These are phyloP conservation scores for Pichia sp. DNA, from an alignment of 1,139 yeast species.

Conservation along the genomic window DNA sequence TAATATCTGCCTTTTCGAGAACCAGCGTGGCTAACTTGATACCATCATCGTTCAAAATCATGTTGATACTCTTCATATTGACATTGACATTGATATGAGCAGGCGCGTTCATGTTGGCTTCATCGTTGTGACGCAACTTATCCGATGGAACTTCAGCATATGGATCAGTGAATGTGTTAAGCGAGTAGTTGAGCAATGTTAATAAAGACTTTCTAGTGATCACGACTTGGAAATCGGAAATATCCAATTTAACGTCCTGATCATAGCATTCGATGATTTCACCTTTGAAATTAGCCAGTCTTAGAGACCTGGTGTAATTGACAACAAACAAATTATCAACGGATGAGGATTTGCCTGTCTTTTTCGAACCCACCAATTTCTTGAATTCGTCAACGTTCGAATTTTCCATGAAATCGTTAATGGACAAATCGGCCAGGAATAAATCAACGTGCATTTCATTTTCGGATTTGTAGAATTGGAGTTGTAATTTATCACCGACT, in stretches of 20 bases:
- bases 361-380: conserved; percentile 68
- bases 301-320: conserved; percentile 54
- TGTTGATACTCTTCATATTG: conserved; percentile 68
- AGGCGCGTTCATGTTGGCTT: conserved; percentile 57
- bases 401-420: conserved; percentile 74
- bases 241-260: conserved; percentile 68
- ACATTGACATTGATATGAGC: conserved; percentile 71
- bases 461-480: conserved; percentile 60
- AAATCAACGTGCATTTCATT: conserved; percentile 68
- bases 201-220: conserved; percentile 76
- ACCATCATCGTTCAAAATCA: conserved; percentile 82
- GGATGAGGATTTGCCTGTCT: conserved; percentile 32
- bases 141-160: conserved; percentile 70
- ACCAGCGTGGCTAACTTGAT: conserved; percentile 76
- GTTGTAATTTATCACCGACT: conserved; percentile 60
- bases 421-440: conserved; percentile 58
- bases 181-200: conserved; percentile 73
- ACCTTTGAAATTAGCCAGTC: conserved; percentile 59
- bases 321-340: conserved; percentile 57
- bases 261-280: conserved; percentile 71
- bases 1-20: conserved; percentile 70
- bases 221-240: conserved; percentile 79
- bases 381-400: conserved; percentile 63
- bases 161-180: conserved; percentile 87
- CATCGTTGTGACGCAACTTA: conserved; percentile 60